Evolutionary conservation across 805 yeast species (phyloP).

Genomic region (Zygoascus flipseniorum): DNA sequence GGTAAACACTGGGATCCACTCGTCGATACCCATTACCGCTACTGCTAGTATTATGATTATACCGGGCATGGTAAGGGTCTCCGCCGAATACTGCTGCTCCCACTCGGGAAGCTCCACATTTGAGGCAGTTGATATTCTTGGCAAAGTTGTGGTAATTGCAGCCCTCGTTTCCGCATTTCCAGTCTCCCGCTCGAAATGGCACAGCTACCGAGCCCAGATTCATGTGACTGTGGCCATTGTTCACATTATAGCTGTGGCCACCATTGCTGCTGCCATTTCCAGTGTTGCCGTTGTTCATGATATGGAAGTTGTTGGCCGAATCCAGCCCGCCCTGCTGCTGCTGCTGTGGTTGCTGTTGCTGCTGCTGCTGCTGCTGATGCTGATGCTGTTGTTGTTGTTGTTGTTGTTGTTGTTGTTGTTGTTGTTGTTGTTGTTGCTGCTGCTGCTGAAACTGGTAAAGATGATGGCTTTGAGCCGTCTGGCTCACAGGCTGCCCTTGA

Average conservation of each 20-base stretch:
- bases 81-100: constrained; percentile 13
- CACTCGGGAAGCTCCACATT: constrained; percentile 72
- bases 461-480: constrained; percentile 31
- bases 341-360: not conserved
- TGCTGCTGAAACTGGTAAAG: not conserved
- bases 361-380: not conserved
- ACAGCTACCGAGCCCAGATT: constrained; percentile 42
- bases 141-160: constrained; percentile 92
- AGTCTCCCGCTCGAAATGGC: constrained; percentile 96
- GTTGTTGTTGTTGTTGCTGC: not conserved
- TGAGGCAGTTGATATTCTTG: constrained; percentile 74
- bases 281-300: constrained; percentile 1
- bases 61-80: not conserved
- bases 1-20: not conserved
- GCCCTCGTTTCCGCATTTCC: constrained; percentile 77
- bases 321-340: not conserved
- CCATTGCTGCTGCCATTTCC: constrained; percentile 11
- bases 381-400: not conserved
- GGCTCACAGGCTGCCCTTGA: constrained; percentile 16
- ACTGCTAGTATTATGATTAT: not conserved
- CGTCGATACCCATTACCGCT: not conserved
- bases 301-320: not conserved
- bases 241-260: constrained; percentile 7
- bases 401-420: not conserved
- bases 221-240: not conserved